phyloP scores from a whole-genome alignment of 176 grass and related monocot genomes.

The Elaeis guineensis region DNA sequence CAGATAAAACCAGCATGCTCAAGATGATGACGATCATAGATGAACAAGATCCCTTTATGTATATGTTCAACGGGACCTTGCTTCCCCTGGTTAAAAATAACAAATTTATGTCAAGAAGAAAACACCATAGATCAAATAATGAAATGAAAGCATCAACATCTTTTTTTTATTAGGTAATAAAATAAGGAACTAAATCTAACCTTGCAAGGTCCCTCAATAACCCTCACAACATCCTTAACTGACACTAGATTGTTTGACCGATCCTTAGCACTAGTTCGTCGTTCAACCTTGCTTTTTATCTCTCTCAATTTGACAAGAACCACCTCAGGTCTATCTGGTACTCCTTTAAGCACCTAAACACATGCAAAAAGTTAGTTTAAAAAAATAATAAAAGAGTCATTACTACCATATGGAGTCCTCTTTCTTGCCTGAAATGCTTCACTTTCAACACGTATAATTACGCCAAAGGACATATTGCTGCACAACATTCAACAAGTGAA shows the following conservation, averaged over 20 bases:
- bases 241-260: slow-evolving; percentile 67
- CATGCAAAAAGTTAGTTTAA: background rate
- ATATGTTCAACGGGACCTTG: slow-evolving; percentile 99
- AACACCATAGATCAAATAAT: too few relatives aligned
- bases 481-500: slow-evolving; percentile 3
- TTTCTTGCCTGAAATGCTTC: slow-evolving; percentile 84
- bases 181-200: slow-evolving; percentile 24
- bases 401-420: background rate
- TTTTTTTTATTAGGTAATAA: background rate
- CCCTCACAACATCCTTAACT: slow-evolving; percentile 85
- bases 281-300: slow-evolving; percentile 93
- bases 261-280: slow-evolving; percentile 60
- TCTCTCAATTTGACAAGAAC: slow-evolving; percentile 92
- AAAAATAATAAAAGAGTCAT: background rate
- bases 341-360: slow-evolving; percentile 82
- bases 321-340: slow-evolving; percentile 86
- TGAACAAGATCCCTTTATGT: slow-evolving; percentile 81
- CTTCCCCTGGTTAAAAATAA: slow-evolving; percentile 57
- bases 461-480: slow-evolving; percentile 96
- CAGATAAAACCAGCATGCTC: slow-evolving; percentile 97
- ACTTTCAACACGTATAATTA: slow-evolving; percentile 90
- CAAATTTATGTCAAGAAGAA: background rate
- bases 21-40: slow-evolving; percentile 93
- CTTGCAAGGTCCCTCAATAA: slow-evolving; percentile 81
- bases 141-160: too few relatives aligned